Evolutionary conservation across 257 asterid species (phyloP), one percentile per base, ranked within the genome.

Genomic region (Solanum clarkiae): DNA sequence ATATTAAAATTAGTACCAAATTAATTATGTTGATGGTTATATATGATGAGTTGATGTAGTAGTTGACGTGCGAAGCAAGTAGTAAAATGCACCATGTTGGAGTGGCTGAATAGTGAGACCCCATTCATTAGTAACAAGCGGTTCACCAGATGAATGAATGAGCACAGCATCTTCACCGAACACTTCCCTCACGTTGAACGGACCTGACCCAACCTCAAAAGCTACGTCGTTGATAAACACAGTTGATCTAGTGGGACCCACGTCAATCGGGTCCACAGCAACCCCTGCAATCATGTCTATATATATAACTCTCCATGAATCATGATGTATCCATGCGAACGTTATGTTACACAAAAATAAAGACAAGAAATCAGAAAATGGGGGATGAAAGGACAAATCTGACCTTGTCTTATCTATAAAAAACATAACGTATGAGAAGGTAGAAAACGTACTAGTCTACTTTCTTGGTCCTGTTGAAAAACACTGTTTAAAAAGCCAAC

Each of bases 201-300:
- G 94, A 40, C 92, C 95, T 15, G 22, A 47, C 22, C 94, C 92
- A 80, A 95, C 97, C 91, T 97, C 98, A 45, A 97, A 92, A 84
- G 96, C 94, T 56, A 95, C 96, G 42, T 95, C 99, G 86, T 95
- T 93, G 85, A 97, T 92, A 86, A 93, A 95, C 87, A 95, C 98
- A 62, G 94, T 95, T 29, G 95, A 90, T 87, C 87, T 94, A 3
- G 92, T 86, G 16, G 93, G 90, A 32, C 79, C 89, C 17, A 22
- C 49, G 3, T 57, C 42, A 1, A 36, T 56, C 6, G 59, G 85
- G 91, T 13, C 88, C 91, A 22, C 26, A 8, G 18, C 18, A 88
- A 60, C 89, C 62, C 82, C 96, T 90, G 84, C 90, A 88, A 88
- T 92, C 91, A 86, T 56, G 88, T 10, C 2, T 10, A 22, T 42